Conservation (phyloP, 2,329 filamentous ascomycete species). For the Alternaria incomplexa region DNA sequence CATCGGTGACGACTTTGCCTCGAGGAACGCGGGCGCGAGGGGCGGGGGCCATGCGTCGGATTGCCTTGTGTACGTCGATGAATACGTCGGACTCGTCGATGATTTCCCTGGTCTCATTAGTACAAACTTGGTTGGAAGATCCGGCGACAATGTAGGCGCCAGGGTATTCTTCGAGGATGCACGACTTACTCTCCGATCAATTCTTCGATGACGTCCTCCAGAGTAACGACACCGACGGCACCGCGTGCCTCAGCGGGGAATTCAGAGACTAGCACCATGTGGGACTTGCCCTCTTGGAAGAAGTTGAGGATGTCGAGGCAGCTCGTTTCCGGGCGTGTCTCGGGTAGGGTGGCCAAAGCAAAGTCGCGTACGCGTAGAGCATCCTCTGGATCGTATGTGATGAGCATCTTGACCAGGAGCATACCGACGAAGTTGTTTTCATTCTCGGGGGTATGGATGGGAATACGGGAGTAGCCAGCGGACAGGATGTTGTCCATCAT, state of each 20-base stretch:
- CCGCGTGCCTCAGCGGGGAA: slow-evolving; percentile 88
- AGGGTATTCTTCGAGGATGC: neutral
- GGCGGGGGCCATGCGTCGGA: slow-evolving; percentile 83
- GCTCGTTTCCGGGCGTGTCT: slow-evolving; percentile 93
- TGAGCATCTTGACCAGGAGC: slow-evolving; percentile 97
- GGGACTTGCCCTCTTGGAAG: slow-evolving; percentile 98
- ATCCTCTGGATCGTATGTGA: slow-evolving; percentile 98
- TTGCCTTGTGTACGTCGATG: slow-evolving; percentile 97
- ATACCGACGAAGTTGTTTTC: slow-evolving; percentile 91
- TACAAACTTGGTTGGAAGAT: neutral
- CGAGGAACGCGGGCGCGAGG: slow-evolving; percentile 75
- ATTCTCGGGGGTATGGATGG: slow-evolving; percentile 87
- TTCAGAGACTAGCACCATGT: slow-evolving; percentile 97
- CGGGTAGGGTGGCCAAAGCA: slow-evolving; percentile 88
- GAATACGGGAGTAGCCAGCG: slow-evolving; percentile 93
- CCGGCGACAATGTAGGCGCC: neutral
- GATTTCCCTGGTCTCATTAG: slow-evolving; percentile 72
- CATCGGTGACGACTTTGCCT: slow-evolving; percentile 59
- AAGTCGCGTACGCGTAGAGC: slow-evolving; percentile 86
- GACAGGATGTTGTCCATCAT: slow-evolving; percentile 95
- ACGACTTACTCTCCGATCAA: slow-evolving; percentile 88
- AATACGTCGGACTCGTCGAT: slow-evolving; percentile 99
- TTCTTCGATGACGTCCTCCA: slow-evolving; percentile 98
- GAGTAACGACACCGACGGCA: slow-evolving; percentile 88
- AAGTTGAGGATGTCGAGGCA: slow-evolving; percentile 99